Evolutionary conservation across 306 rosid genomes (phyloP).

Genomic region (Cercis canadensis): DNA sequence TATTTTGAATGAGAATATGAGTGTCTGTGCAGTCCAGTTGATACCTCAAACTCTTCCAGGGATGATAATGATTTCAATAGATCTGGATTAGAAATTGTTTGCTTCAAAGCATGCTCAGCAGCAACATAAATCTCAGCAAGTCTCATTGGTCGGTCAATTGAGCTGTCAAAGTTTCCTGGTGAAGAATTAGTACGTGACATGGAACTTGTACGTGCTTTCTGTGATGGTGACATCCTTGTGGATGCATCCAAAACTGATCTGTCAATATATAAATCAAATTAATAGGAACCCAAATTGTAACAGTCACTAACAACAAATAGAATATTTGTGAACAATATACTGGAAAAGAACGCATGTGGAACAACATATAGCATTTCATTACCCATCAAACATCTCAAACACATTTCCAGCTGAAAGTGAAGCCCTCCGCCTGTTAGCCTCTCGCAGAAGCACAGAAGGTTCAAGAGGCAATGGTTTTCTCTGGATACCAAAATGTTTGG

Average conservation of each 20-base stretch:
- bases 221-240: slow-evolving; percentile 64
- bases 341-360: slow-evolving; percentile 31
- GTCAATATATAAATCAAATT: slow-evolving; percentile 58
- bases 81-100: slow-evolving; percentile 68
- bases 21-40: slow-evolving; percentile 26
- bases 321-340: slow-evolving; percentile 9
- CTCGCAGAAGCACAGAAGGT: slow-evolving; percentile 89
- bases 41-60: slow-evolving; percentile 91
- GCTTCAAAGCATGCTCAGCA: slow-evolving; percentile 85
- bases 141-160: slow-evolving; percentile 93
- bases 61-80: slow-evolving; percentile 77
- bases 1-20: slow-evolving; percentile 11
- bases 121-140: slow-evolving; percentile 96
- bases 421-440: slow-evolving; percentile 97
- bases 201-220: slow-evolving; percentile 61
- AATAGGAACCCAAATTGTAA: slow-evolving; percentile 43
- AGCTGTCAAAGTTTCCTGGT: slow-evolving; percentile 82
- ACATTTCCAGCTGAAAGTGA: slow-evolving; percentile 92
- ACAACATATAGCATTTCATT: slow-evolving; percentile 48
- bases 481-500: slow-evolving; percentile 83
- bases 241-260: slow-evolving; percentile 83
- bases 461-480: slow-evolving; percentile 94
- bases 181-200: slow-evolving; percentile 94
- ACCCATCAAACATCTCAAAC: slow-evolving; percentile 85
- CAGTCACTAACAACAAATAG: slow-evolving; percentile 4